A percentile compares a stretch with the other conserved stretches of the same genome.
Conservation (phyloP, 208 protist species). For the Angomonas ambiguus region DNA sequence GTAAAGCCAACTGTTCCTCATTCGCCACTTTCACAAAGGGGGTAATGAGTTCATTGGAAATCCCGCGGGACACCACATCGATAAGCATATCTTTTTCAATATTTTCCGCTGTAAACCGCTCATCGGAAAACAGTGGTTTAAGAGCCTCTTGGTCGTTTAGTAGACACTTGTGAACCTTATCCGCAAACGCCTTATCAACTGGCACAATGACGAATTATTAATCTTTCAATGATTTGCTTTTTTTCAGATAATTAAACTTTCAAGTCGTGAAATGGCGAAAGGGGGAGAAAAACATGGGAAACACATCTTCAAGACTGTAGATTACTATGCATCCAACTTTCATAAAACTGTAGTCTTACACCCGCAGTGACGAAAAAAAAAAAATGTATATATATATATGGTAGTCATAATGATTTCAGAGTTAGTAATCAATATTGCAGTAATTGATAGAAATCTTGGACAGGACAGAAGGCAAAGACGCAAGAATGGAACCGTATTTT, state of each 20-base stretch:
- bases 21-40: constrained; percentile 49
- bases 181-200: constrained; percentile 16
- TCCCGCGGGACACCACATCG: constrained; percentile 49
- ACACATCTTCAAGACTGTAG: too few relatives aligned
- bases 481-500: constrained; percentile 83
- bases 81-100: constrained; percentile 52
- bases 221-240: too few relatives aligned
- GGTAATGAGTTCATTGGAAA: constrained; percentile 39
- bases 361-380: background rate
- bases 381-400: constrained; percentile 7
- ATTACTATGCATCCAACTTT: too few relatives aligned
- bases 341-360: constrained; percentile 12
- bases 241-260: background rate
- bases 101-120: constrained; percentile 33
- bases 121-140: constrained; percentile 24
- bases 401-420: background rate
- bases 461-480: constrained; percentile 66
- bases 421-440: constrained; percentile 58
- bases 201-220: background rate
- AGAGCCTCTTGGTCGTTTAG: constrained; percentile 57
- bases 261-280: background rate
- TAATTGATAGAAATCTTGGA: constrained; percentile 85
- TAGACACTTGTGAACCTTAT: constrained; percentile 44
- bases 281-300: constrained; percentile 10
- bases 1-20: constrained; percentile 63